A percentile compares a stretch with the other conserved stretches of the same genome.
phyloP scores from a whole-genome alignment of 306 rosid genomes.

The Quercus robur region DNA sequence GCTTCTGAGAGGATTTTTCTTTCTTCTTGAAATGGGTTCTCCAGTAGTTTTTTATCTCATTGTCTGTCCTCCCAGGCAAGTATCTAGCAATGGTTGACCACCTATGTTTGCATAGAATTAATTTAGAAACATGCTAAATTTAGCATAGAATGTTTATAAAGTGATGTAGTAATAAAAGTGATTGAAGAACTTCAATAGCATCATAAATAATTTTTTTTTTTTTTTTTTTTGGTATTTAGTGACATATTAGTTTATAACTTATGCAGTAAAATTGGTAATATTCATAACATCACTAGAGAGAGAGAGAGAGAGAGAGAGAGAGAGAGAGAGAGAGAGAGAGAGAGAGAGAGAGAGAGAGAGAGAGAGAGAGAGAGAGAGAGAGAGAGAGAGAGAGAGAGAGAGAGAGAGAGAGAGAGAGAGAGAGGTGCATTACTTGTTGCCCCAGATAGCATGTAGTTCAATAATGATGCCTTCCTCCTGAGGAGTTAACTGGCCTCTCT shows the following conservation, averaged over 20 bases:
- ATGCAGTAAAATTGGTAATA: too few species aligned
- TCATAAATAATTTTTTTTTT: too few species aligned
- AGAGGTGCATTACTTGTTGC: slow-evolving; percentile 53
- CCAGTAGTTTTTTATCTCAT: slow-evolving; percentile 74
- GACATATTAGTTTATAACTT: too few species aligned
- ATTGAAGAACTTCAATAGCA: too few species aligned
- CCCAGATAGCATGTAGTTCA: slow-evolving; percentile 65
- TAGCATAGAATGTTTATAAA: too few species aligned
- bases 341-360: neutral
- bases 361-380: neutral
- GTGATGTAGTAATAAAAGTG: too few species aligned
- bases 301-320: too few species aligned
- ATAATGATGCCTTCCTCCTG: slow-evolving; percentile 57
- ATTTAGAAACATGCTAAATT: too few species aligned
- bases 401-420: neutral
- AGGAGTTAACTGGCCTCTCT: slow-evolving; percentile 60
- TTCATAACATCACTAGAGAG: neutral
- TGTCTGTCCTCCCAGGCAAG: slow-evolving; percentile 82
- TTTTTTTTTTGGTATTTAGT: too few species aligned
- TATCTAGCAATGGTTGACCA: slow-evolving; percentile 82
- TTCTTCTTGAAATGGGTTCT: slow-evolving; percentile 68
- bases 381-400: too few species aligned
- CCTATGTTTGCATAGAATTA: slow-evolving; percentile 19
- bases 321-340: neutral
- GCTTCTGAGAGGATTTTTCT: slow-evolving; percentile 33